phyloP scores from a whole-genome alignment of 306 rosid species.

The Oxytropis ochrocephala region DNA sequence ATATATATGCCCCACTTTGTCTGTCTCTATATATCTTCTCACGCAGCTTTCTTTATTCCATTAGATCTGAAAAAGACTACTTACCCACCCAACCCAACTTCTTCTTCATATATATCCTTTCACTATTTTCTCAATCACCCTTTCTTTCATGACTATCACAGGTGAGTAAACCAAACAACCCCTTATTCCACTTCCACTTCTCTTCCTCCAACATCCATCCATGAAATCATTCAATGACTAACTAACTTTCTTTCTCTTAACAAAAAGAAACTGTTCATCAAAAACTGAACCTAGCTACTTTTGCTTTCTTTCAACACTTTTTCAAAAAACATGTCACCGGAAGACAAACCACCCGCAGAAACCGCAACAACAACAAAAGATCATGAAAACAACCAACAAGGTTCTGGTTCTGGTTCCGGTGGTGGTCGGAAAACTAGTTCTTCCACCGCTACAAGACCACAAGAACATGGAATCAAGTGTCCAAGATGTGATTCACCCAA shows the following conservation, averaged over 20 bases:
- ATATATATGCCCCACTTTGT: conserved; percentile 30
- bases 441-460: conserved; percentile 25
- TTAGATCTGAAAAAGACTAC: conserved; percentile 45
- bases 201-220: conserved; percentile 35
- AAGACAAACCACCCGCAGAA: conserved; percentile 30
- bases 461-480: conserved; percentile 55
- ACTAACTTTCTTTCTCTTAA: conserved; percentile 55
- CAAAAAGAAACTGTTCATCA: conserved; percentile 49
- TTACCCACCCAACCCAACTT: conserved; percentile 16
- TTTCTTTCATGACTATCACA: conserved; percentile 76
- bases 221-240: conserved; percentile 59
- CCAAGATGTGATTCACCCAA: conserved; percentile 88
- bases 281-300: no score
- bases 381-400: conserved; percentile 6
- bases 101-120: conserved; percentile 13
- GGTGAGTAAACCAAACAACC: conserved; percentile 28
- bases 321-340: conserved; percentile 46
- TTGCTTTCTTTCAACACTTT: neutral
- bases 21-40: conserved; percentile 19
- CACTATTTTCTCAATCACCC: conserved; percentile 24
- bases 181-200: neutral
- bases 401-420: conserved; percentile 20
- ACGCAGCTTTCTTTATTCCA: conserved; percentile 40
- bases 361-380: conserved; percentile 23
- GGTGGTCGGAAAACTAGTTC: conserved; percentile 25